Evolutionary conservation across 108 stramenopile genomes (phyloP), one percentile per base, ranked within the genome.

Genomic region (Skeletonema grethae): DNA sequence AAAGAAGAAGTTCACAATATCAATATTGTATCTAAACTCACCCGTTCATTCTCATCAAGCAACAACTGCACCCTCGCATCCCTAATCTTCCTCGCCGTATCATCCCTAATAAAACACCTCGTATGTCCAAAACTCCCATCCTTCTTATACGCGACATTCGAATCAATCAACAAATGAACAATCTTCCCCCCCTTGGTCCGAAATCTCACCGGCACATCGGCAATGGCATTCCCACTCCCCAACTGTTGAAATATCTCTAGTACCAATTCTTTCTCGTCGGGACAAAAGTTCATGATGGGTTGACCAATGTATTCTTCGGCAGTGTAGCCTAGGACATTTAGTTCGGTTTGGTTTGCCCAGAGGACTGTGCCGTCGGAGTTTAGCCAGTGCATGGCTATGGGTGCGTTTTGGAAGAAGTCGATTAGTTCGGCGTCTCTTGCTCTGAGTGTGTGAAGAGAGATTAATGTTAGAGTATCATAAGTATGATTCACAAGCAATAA

Each of bases 381-480:
- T 3, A 86, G 80, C 85, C 85, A 86, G 53, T 86, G 85, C 77
- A 86, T 73, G 18, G 84, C 85, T 34, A 86, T 85, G 63, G 85
- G 85, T 1, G 85, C 85, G 64, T 80, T 80, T 57, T 80, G 79
- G 53, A 83, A 83, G 59, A 77, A 83, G 41, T 83, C 82, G 30
- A 77, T 77, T 6, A 79, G 61, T 34, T 83, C 82, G 11, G 74
- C 61, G 34, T 83, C 82, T 20, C 69, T 71, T 22, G 69, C 81
- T 9, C 76, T 77, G 63, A 1, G 25, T 28, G 25, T 28, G 25
- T 28, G 25, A 1, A 28, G 25, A 28, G 25, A 28, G 25, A 28
- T 28, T 28, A 1, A 28, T 28, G 25, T 28, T 1, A 28, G 25
- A 28, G 25, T 28, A 1, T 28, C 25, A 28, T 1, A 28, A 28